Conservation (phyloP, 192 early-diverging fungal species). For the Oehlia diaphana region DNA sequence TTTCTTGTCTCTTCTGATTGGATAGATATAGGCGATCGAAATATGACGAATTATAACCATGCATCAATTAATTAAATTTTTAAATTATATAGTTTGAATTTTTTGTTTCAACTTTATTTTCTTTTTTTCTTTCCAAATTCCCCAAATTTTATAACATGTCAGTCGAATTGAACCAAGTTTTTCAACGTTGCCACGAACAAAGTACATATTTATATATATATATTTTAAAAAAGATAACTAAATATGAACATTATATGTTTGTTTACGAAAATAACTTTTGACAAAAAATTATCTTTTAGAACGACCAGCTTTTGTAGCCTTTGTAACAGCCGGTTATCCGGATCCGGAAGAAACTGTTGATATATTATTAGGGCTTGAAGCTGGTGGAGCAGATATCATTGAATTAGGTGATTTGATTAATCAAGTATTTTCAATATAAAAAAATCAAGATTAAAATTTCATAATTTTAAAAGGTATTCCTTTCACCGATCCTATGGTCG, state of each 20-base stretch:
- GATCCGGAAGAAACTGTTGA: constrained; percentile 77
- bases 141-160: neutral
- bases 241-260: no score
- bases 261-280: no score
- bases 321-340: constrained; percentile 93
- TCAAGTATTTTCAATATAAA: no score
- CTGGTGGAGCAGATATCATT: constrained; percentile 92
- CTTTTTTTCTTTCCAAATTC: no score
- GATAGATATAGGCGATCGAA: no score
- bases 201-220: constrained; percentile 26
- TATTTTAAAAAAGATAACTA: neutral
- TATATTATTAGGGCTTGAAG: constrained; percentile 82
- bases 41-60: no score
- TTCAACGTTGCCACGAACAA: constrained; percentile 41
- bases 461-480: constrained; percentile 65
- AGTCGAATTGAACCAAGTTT: constrained; percentile 42
- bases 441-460: neutral
- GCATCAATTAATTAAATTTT: no score
- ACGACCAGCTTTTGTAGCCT: constrained; percentile 88
- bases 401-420: constrained; percentile 73
- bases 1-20: no score
- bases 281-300: constrained; percentile 37
- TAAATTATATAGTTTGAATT: no score
- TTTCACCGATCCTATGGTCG: constrained; percentile 97
- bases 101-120: no score